A percentile compares a stretch with the other conserved stretches of the same genome.
Conservation (phyloP, 345 rosid genomes). For the Mallotus nudiflorus region DNA sequence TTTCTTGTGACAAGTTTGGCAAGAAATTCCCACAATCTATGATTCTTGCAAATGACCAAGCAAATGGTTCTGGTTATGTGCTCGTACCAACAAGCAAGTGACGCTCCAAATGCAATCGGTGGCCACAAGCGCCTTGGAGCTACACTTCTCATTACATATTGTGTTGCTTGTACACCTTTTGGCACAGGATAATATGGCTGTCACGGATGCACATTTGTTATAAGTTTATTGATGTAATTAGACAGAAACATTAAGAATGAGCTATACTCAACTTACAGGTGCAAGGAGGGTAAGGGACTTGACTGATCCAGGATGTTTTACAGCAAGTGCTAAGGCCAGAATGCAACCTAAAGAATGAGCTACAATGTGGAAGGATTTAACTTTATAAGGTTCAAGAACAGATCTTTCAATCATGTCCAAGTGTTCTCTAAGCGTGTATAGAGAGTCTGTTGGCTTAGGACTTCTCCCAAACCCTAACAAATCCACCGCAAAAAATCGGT, state of each 20-base stretch:
- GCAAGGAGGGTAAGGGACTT: constrained; percentile 87
- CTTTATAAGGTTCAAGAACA: constrained; percentile 46
- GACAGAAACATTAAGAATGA: too few relatives aligned
- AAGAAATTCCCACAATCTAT: constrained; percentile 82
- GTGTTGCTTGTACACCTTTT: constrained; percentile 69
- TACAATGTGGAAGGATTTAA: constrained; percentile 88
- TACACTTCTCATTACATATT: constrained; percentile 73
- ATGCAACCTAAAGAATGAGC: constrained; percentile 99
- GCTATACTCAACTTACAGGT: constrained; percentile 59
- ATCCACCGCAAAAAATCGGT: constrained; percentile 81
- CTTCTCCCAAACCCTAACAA: constrained; percentile 90
- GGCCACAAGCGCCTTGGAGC: constrained; percentile 97
- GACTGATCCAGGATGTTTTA: constrained; percentile 68
- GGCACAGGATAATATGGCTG: constrained; percentile 91
- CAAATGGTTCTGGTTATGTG: constrained; percentile 81
- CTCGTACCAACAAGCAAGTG: constrained; percentile 95
- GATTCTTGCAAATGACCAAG: constrained; percentile 86
- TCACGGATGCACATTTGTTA: too few relatives aligned
- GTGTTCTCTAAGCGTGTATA: constrained; percentile 88
- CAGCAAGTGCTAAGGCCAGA: constrained; percentile 90
- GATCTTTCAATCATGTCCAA: constrained; percentile 78
- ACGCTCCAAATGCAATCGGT: constrained; percentile 72
- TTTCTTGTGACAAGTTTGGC: constrained; percentile 72
- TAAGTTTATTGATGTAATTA: too few relatives aligned
- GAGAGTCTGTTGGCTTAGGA: constrained; percentile 90